Evolutionary conservation across 2,329 filamentous ascomycete species (phyloP), one percentile per base, ranked within the genome.

Genomic region (Pseudocercospora crystallina): DNA sequence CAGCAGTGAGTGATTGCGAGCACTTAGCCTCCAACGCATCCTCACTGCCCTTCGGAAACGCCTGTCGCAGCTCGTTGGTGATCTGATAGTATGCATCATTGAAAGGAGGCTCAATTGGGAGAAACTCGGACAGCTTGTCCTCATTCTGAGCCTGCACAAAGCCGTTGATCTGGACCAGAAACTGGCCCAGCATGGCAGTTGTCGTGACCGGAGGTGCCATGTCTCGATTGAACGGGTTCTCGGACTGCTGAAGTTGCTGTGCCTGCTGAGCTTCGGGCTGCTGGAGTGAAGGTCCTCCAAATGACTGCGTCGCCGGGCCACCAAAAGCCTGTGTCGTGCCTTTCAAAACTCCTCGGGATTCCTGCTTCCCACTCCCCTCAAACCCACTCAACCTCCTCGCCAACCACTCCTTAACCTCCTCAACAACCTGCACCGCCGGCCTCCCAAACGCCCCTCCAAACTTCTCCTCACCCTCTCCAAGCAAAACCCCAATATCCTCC

Each of bases 81-180:
- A 95, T 83, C 49, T 81, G 74, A 56, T 79, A 77, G 69, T 94
- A 94, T 46, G 84, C 77, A 12, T 81, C 75, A 2, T 82, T 76
- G 26, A 89, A 79, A 29, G 82, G 82, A 10, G 87, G 87, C 65
- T 92, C 88, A 58, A 94, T 85, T 55, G 84, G 80, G 11, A 95
- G 78, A 76, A 83, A 91, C 51, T 83, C 77, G 56, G 85, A 80
- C 11, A 95, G 78, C 56, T 79, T 76, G 30, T 75, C 72, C 53
- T 85, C 87, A 69, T 91, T 80, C 53, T 84, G 82, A 14, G 72
- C 71, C 47, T 79, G 77, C 42, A 91, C 77, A 50, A 86, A 79
- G 14, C 73, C 73, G 45, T 81, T 79, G 47, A 92, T 80, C 47
- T 81, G 80, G 9, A 72, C 70, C 45, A 92, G 80, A 66, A 91